These are phyloP conservation scores for Gamarada debralockiae DNA, from an alignment of 495 filamentous ascomycete species.

Conservation along the genomic window DNA sequence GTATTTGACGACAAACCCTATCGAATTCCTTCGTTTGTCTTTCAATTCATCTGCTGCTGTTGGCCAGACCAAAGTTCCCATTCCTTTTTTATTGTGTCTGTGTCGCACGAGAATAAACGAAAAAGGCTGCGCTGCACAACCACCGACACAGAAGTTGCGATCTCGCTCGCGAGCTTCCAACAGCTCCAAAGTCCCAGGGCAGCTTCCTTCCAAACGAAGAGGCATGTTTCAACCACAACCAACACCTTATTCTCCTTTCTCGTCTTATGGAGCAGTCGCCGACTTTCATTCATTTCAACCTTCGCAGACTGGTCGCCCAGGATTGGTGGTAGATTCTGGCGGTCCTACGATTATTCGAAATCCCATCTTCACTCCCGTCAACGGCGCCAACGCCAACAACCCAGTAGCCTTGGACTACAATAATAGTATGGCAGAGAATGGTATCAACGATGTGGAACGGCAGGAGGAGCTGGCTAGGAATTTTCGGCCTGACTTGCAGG, in stretches of 20 bases:
- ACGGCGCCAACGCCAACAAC: conserved; percentile 25
- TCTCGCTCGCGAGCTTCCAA: neutral
- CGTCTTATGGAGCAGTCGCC: conserved; percentile 20
- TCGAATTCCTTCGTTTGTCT: too few species aligned
- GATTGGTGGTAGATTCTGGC: conserved; percentile 18
- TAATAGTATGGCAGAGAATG: conserved; percentile 26
- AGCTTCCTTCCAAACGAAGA: neutral
- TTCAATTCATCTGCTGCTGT: too few species aligned
- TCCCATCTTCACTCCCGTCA: conserved; percentile 43
- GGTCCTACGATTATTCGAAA: conserved; percentile 25
- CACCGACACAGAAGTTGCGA: neutral
- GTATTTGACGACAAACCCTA: too few species aligned
- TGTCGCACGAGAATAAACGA: conserved; percentile 1
- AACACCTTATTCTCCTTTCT: conserved; percentile 36
- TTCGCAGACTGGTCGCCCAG: conserved; percentile 29
- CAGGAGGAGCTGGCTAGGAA: conserved; percentile 54
- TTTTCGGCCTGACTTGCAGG: conserved; percentile 64
- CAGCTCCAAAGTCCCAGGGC: neutral
- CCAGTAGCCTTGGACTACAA: conserved; percentile 15
- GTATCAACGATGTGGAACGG: conserved; percentile 39
- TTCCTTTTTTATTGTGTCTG: neutral
- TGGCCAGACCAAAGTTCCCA: too few species aligned
- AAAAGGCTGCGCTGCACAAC: neutral
- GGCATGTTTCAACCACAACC: conserved; percentile 53
- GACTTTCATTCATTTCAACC: conserved; percentile 26